Evolutionary conservation across 371 early-diverging fungal genomes (phyloP).

Genomic region (Basidiobolus heterosporus): DNA sequence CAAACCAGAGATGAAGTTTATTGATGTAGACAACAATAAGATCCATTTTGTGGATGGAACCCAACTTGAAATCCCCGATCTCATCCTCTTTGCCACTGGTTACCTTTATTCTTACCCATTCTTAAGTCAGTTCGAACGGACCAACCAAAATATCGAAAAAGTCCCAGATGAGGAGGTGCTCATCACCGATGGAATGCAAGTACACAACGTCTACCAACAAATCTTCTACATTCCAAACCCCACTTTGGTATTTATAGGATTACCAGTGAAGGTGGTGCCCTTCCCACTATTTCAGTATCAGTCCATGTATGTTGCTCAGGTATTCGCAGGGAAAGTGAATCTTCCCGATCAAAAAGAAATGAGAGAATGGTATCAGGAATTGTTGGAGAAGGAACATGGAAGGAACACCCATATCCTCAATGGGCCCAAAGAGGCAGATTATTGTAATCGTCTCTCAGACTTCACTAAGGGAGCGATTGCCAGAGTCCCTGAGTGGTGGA

Average conservation of each 20-base stretch:
- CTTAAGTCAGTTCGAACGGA: slow-evolving; percentile 10
- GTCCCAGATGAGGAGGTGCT: slow-evolving; percentile 11
- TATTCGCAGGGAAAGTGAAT: no score
- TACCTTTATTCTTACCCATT: slow-evolving; percentile 41
- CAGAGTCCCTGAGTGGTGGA: no score
- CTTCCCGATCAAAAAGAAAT: no score
- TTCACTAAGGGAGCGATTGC: no score
- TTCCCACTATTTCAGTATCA: no score
- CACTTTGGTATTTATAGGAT: slow-evolving; percentile 30
- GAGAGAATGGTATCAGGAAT: no score
- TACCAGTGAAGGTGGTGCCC: slow-evolving; percentile 13
- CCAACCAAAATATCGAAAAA: slow-evolving; percentile 1
- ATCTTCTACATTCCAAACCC: slow-evolving; percentile 31
- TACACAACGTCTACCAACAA: slow-evolving; percentile 24
- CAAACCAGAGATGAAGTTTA: no score
- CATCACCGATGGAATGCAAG: slow-evolving; percentile 19
- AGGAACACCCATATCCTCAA: no score
- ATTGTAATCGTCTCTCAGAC: no score
- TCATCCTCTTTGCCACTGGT: slow-evolving; percentile 39
- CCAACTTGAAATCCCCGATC: slow-evolving; percentile 14
- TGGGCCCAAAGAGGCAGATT: no score
- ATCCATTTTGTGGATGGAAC: slow-evolving; percentile 21
- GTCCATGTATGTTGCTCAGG: no score
- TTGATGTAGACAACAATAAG: neutral
- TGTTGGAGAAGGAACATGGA: no score